phyloP scores from a whole-genome alignment of 345 rosid genomes.

The Rhodamnia argentea region DNA sequence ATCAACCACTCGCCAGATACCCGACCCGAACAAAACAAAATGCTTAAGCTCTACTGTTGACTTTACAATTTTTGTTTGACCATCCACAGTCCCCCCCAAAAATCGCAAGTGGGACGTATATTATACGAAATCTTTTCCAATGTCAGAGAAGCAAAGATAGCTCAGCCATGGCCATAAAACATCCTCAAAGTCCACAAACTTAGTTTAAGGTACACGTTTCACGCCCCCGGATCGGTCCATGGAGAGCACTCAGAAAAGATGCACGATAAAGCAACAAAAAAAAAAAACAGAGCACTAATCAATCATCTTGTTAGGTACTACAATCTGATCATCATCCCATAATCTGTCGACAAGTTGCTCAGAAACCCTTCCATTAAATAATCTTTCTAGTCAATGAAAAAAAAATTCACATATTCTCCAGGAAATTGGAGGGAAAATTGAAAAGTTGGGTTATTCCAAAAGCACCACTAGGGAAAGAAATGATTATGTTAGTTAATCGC shows the following conservation, averaged over 20 bases:
- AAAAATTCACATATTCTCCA: background rate
- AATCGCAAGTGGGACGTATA: background rate
- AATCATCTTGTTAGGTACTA: background rate
- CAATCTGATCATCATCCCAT: background rate
- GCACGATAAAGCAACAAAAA: background rate
- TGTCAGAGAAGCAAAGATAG: background rate
- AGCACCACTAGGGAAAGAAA: background rate
- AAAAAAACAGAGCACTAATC: background rate
- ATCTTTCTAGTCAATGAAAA: background rate
- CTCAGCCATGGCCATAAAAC: background rate
- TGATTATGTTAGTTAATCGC: background rate
- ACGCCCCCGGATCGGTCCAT: background rate
- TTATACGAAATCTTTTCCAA: background rate
- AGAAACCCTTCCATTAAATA: background rate
- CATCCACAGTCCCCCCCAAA: background rate
- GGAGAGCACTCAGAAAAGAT: background rate
- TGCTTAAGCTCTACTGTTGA: background rate
- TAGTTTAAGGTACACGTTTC: background rate
- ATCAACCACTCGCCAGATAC: background rate
- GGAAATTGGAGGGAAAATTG: background rate
- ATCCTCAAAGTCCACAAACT: background rate
- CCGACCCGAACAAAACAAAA: background rate
- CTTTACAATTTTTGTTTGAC: background rate
- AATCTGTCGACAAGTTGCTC: background rate
- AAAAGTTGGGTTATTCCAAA: background rate